Evolutionary conservation across 1,139 yeast species (phyloP).

Genomic region (Candida buenavistaensis): DNA sequence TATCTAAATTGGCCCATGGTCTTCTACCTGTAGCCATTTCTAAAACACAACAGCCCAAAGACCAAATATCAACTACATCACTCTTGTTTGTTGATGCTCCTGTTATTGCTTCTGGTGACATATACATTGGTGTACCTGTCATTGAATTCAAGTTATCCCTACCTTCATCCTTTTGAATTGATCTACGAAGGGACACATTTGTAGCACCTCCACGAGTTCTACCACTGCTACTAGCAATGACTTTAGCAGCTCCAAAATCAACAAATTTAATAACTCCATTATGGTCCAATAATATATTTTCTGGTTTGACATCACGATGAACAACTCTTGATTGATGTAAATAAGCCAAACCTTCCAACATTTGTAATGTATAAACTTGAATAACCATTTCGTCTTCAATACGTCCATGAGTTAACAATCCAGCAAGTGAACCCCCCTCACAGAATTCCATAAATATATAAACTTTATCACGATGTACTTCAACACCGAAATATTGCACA

Average conservation of each 20-base stretch:
- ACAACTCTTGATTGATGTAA: constrained; percentile 95
- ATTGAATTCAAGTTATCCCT: constrained; percentile 47
- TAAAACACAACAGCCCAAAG: constrained; percentile 76
- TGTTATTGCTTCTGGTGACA: constrained; percentile 96
- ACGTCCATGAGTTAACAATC: constrained; percentile 77
- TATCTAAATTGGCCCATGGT: constrained; percentile 91
- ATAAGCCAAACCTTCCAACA: constrained; percentile 94
- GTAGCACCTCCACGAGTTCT: constrained; percentile 33
- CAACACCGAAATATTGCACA: constrained; percentile 95
- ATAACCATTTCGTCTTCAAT: constrained; percentile 94
- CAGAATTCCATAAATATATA: constrained; percentile 97
- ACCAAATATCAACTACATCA: constrained; percentile 84
- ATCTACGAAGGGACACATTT: constrained; percentile 11
- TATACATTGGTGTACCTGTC: constrained; percentile 98
- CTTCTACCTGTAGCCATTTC: constrained; percentile 85
- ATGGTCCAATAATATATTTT: constrained; percentile 85
- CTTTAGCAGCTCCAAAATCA: constrained; percentile 97
- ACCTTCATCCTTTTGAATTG: constrained; percentile 4
- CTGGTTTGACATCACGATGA: constrained; percentile 96
- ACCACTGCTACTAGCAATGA: constrained; percentile 73
- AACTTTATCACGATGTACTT: constrained; percentile 93
- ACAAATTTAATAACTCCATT: constrained; percentile 93
- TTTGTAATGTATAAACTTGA: constrained; percentile 86
- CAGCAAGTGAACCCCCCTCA: constrained; percentile 92
- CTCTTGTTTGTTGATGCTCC: constrained; percentile 66